Conservation (phyloP, 805 yeast species). For the Wickerhamiella occidentalis region DNA sequence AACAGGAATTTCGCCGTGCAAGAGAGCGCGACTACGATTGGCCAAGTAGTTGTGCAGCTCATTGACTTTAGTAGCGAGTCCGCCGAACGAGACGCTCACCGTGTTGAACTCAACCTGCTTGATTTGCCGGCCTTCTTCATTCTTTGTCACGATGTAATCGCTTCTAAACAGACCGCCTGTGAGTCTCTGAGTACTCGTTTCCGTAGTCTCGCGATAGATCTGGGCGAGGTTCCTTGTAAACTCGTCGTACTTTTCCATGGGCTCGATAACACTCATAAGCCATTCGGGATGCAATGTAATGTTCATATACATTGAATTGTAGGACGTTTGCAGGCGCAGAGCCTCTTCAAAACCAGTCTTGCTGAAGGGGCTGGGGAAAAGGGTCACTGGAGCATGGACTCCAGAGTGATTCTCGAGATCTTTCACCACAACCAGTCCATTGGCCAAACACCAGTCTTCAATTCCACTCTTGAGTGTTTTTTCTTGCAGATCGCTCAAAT, state of each 20-base stretch:
- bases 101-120: constrained; percentile 97
- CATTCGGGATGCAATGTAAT: constrained; percentile 50
- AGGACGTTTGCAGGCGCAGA: constrained; percentile 47
- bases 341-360: constrained; percentile 54
- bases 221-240: constrained; percentile 74
- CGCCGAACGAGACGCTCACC: constrained; percentile 91
- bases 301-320: constrained; percentile 62
- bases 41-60: constrained; percentile 50
- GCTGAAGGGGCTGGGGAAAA: constrained; percentile 86
- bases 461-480: constrained; percentile 23
- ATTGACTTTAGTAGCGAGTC: constrained; percentile 69
- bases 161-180: constrained; percentile 80
- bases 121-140: constrained; percentile 36
- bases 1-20: constrained; percentile 41
- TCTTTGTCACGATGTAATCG: constrained; percentile 63
- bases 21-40: constrained; percentile 31
- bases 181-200: constrained; percentile 38
- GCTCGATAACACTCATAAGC: constrained; percentile 45
- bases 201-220: constrained; percentile 34
- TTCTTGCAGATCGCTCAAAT: constrained; percentile 20
- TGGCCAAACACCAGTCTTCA: constrained; percentile 64
- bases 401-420: constrained; percentile 32
- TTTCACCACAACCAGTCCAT: constrained; percentile 77
- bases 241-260: constrained; percentile 42
- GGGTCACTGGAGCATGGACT: constrained; percentile 70